Base-by-base conservation (phyloP, 2,329 filamentous ascomycete species). In the Fusarium sororula region DNA sequence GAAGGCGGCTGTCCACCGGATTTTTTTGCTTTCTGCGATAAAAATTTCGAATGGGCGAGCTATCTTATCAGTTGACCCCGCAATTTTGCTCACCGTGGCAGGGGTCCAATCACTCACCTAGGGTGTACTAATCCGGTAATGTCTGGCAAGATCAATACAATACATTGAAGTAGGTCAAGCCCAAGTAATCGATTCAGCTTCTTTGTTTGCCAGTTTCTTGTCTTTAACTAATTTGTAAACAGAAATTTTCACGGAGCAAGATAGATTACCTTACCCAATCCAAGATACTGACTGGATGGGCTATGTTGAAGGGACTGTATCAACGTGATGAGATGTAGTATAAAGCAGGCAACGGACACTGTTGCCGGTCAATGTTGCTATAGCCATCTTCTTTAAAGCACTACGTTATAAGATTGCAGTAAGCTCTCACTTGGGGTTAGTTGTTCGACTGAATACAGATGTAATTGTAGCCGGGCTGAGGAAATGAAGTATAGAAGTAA, bases 1-100 rank as follows among this genome's bases (percentile, higher is more conserved):
- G 75, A 75, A 59, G 32, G 32, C 55, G 55, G 56, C 42, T 59
- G 42, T 59, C 56, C 32, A 59, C 42, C 28, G 70, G 79, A 81
- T 80, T 79, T 74, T 81, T 81, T 80, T 75, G 55, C 56, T 64
- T 63, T 47, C 63, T 53, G 63, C 63, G 74, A 67, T 73, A 74
- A 79, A 80, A 79, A 79, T 70, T 74, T 67, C 48, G 51, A 69
- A 74, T 67, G 41, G 41, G 24, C 6, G 41, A 39, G 35, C 41
- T 59, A 59, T 59, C 56, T 59, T 59, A 59, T 72, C 68, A 68
- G 70, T 77, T 68, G 73, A 80, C 78, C 79, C 79, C 79, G 79
- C 79, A 79, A 70, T 65, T 56, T 58, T 70, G 75, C 26, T 59
- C 74, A 79, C 75, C 75, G 76, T 68, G 57, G 32, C 28, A 67